These are phyloP conservation scores for Stropharia rugosoannulata DNA, from an alignment of 768 basidiomycete genomes.

Conservation along the genomic window DNA sequence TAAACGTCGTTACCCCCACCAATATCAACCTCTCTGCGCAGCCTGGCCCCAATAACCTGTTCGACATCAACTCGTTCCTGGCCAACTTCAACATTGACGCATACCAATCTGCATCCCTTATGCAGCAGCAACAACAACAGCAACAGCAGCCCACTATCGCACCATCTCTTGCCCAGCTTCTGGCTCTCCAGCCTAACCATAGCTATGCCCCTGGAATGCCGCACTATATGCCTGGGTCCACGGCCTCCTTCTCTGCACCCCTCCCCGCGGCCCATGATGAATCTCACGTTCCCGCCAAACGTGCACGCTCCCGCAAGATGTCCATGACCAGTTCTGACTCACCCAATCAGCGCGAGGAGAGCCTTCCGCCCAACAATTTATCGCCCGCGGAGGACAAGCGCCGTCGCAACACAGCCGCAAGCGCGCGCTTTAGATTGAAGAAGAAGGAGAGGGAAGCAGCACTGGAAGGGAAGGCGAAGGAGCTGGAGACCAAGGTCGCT, in stretches of 20 bases:
- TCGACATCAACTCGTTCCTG: conserved; percentile 40
- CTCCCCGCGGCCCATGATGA: conserved; percentile 27
- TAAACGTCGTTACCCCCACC: conserved; percentile 55
- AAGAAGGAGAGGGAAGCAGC: conserved; percentile 96
- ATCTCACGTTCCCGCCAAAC: conserved; percentile 44
- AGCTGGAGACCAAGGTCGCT: conserved; percentile 73
- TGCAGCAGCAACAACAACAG: conserved; percentile 17
- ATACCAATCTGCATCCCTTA: conserved; percentile 23
- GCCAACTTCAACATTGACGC: conserved; percentile 20
- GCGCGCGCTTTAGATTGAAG: conserved; percentile 90
- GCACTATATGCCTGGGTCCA: conserved; percentile 22
- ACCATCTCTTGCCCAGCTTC: conserved; percentile 69
- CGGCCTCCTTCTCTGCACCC: conserved; percentile 18
- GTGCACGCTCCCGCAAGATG: conserved; percentile 53
- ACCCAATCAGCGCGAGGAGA: conserved; percentile 28
- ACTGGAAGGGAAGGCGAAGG: conserved; percentile 81
- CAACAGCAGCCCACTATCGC: conserved; percentile 31
- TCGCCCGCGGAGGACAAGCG: conserved; percentile 84
- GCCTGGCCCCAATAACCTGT: conserved; percentile 29
- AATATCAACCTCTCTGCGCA: conserved; percentile 26
- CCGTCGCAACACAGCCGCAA: conserved; percentile 90
- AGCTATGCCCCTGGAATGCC: conserved; percentile 14
- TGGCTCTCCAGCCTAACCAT: conserved; percentile 57
- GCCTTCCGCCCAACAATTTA: conserved; percentile 24
- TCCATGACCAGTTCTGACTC: conserved; percentile 36